Conservation (phyloP, 257 asterid species). For the Penstemon newberryi region DNA sequence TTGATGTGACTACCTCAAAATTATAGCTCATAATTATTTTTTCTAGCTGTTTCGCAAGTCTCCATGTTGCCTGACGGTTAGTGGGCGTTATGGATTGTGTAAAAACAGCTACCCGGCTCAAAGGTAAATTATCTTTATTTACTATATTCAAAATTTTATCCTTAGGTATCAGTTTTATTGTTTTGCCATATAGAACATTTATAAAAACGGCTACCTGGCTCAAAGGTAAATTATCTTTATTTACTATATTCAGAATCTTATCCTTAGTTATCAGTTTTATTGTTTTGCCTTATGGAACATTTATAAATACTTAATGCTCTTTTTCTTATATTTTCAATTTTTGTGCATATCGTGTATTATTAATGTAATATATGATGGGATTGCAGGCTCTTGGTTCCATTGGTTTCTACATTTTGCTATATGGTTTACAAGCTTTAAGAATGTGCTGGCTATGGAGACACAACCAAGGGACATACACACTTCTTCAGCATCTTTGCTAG, state of each 20-base stretch:
- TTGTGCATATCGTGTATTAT: background rate
- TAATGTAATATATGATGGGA: background rate
- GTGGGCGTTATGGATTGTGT: conserved; percentile 65
- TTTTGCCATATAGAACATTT: background rate
- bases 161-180: background rate
- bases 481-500: conserved; percentile 50
- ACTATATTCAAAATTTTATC: background rate
- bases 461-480: conserved; percentile 37
- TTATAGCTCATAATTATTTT: conserved; percentile 15
- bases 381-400: conserved; percentile 69
- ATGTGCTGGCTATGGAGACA: conserved; percentile 47
- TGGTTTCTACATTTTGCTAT: conserved; percentile 55
- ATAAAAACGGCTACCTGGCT: background rate
- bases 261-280: background rate
- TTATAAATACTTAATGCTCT: background rate
- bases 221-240: no score
- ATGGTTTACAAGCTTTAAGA: conserved; percentile 67
- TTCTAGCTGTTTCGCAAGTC: conserved; percentile 34
- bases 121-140: conserved; percentile 47
- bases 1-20: conserved; percentile 19
- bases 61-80: conserved; percentile 80
- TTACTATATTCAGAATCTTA: background rate
- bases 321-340: background rate
- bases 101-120: conserved; percentile 45
- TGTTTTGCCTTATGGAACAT: background rate